Conservation (phyloP, 1,284 basidiomycete genomes). For the Gymnopus androsaceus region DNA sequence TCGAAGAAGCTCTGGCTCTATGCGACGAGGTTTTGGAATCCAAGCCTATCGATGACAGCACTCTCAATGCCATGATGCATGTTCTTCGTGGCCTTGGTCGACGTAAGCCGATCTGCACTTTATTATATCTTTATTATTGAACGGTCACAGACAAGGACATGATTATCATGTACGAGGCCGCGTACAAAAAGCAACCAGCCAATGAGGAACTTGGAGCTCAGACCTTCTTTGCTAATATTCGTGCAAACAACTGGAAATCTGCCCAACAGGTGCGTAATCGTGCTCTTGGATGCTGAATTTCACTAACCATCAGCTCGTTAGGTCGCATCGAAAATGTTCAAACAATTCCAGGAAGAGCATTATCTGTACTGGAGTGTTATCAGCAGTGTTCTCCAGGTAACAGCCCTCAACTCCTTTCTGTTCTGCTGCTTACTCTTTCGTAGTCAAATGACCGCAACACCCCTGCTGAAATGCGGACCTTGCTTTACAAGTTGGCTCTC, state of each 20-base stretch:
- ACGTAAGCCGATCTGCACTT: slow-evolving; percentile 55
- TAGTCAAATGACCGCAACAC: slow-evolving; percentile 69
- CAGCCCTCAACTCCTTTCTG: neutral
- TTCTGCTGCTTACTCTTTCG: slow-evolving; percentile 2
- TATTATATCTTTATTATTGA: slow-evolving; percentile 10
- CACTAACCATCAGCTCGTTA: slow-evolving; percentile 29
- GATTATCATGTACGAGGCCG: slow-evolving; percentile 79
- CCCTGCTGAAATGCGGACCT: slow-evolving; percentile 56
- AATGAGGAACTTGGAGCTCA: slow-evolving; percentile 83
- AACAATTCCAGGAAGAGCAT: slow-evolving; percentile 74
- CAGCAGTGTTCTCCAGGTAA: slow-evolving; percentile 76
- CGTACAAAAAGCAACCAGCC: slow-evolving; percentile 72
- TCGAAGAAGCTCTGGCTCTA: slow-evolving; percentile 77
- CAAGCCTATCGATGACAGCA: slow-evolving; percentile 69
- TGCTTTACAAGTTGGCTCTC: slow-evolving; percentile 74
- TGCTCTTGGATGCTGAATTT: neutral
- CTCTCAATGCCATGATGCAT: slow-evolving; percentile 79
- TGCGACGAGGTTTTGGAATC: slow-evolving; percentile 74
- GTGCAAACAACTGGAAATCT: slow-evolving; percentile 76
- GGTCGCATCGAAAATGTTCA: slow-evolving; percentile 76
- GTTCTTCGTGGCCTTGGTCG: slow-evolving; percentile 75
- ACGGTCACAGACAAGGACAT: slow-evolving; percentile 71
- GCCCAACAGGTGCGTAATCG: slow-evolving; percentile 67
- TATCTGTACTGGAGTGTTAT: slow-evolving; percentile 86
- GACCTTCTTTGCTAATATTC: slow-evolving; percentile 80